Evolutionary conservation across 805 yeast species (phyloP), one percentile per base, ranked within the genome.

Genomic region (Wickerhamomyces canadensis): DNA sequence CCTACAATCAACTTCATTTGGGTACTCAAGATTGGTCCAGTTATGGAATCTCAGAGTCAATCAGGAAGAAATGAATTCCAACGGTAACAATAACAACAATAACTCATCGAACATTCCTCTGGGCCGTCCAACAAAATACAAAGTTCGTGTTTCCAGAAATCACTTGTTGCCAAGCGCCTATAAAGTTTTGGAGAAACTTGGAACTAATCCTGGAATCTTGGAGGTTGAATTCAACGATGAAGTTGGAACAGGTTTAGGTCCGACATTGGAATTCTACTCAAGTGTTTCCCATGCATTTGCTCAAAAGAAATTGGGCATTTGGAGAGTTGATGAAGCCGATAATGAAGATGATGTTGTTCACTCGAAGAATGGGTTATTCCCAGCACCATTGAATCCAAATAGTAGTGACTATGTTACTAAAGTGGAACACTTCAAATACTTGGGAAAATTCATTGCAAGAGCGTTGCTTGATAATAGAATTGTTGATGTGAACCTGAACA

Each of bases 181-280:
- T 35, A 85, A 85, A 51, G 83, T 89, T 2, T 64, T 93, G 58
- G 81, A 78, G 31, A 64, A 75, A 34, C 82, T 86, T 55, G 95
- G 93, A 0, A 62, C 84, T 0, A 71, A 80, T n/a, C 88, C 96
- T 1, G 82, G 87, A 21, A 67, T 84, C 5, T 62, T 91, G 17
- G 98, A 91, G 50, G 79, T 93, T 38, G 96, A 89, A 55, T 91
- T 84, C 51, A 77, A 72, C 44, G 88, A 82, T 46, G 98, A 91
- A 57, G 96, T 73, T 6, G 98, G 98, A n/a, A 81, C 96, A 0
- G 98, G 98, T 0, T 63, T 88, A 31, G 98, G 98, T 0, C 98
- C 98, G 4, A 91, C 98, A 0, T 66, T 89, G 45, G 98, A 91
- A 59, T 91, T 93, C 54, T 91, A 87, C 53, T 78, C 97, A 0